Base-by-base conservation (phyloP, 192 early-diverging fungal genomes). In the Thamnidium elegans region DNA sequence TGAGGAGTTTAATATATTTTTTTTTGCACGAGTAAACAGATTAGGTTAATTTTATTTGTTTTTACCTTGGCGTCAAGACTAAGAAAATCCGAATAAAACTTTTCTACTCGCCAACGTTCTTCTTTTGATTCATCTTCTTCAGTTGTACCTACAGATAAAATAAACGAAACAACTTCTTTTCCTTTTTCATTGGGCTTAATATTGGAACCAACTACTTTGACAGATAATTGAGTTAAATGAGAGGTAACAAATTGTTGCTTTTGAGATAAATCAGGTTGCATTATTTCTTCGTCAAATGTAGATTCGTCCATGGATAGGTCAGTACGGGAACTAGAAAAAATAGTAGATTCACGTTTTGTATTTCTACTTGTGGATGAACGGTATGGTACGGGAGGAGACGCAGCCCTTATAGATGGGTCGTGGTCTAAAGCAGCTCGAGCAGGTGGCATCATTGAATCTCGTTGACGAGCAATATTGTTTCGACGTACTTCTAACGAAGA, bases 81-180 rank as follows among this genome's bases (percentile, higher is more conserved):
- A 36, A 92, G 67, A 76, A 97, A 94, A 70, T 97, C 94, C 2
- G 86, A 84, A 70, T 94, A 95, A 32, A 86, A 76, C 71, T 97
- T 97, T 67, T 94, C 92, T 51, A 94, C 81, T 8, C 84, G 87
- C 93, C 94, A 95, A 52, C 91, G 66, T 46, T 84, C 82, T 32
- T 81, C 79, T 11, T 74, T 74, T 4, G 30, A 21, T 0, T 14
- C 19, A 14, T 9, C 32, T 20, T 65, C 54, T 0, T 56, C 9
- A 34, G 11, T 42, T 7, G 62, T 58, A 4, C 78, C 73, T 20
- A 90, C 68, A 0, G 75, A 70, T 20, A 92, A 72, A 15, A 71
- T 65, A 63, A 90, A 90, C 0, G 76, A 79, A 7, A 89, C 46
- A 15, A 90, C 79, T 56, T 93, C 91, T 48, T 88, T 89, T 32